phyloP scores from a whole-genome alignment of 2,329 filamentous ascomycete genomes.

The Aspergillus melleus region DNA sequence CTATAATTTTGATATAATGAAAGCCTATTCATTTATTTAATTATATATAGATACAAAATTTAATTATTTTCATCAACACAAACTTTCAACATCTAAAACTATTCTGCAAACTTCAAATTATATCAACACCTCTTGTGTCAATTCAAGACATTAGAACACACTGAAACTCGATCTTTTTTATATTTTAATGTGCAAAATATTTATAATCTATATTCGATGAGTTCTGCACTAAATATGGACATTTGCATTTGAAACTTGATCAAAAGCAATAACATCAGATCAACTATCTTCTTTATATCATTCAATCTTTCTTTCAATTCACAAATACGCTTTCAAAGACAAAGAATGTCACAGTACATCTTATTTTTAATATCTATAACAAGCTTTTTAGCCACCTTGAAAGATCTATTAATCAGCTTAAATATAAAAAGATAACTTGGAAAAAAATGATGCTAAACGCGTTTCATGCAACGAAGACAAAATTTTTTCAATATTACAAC shows the following conservation, averaged over 20 bases:
- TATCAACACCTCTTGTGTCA: conserved; percentile 10
- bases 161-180: conserved; percentile 18
- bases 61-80: conserved; percentile 14
- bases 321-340: conserved; percentile 13
- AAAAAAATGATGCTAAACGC: conserved; percentile 11
- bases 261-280: conserved; percentile 11
- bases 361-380: conserved; percentile 14
- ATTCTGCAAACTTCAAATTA: conserved; percentile 13
- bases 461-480: conserved; percentile 1
- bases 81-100: conserved; percentile 13
- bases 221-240: background rate
- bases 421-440: conserved; percentile 14
- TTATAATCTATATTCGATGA: too few relatives aligned
- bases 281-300: conserved; percentile 19
- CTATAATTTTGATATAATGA: too few relatives aligned
- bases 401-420: background rate
- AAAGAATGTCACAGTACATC: conserved; percentile 14
- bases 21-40: too few relatives aligned
- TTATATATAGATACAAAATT: too few relatives aligned
- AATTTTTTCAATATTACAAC: conserved; percentile 16
- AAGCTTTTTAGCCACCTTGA: background rate
- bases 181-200: too few relatives aligned
- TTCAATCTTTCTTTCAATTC: conserved; percentile 19
- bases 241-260: background rate
- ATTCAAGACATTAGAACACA: conserved; percentile 17